phyloP scores from a whole-genome alignment of 1,284 basidiomycete species.

The Mycena sp. region DNA sequence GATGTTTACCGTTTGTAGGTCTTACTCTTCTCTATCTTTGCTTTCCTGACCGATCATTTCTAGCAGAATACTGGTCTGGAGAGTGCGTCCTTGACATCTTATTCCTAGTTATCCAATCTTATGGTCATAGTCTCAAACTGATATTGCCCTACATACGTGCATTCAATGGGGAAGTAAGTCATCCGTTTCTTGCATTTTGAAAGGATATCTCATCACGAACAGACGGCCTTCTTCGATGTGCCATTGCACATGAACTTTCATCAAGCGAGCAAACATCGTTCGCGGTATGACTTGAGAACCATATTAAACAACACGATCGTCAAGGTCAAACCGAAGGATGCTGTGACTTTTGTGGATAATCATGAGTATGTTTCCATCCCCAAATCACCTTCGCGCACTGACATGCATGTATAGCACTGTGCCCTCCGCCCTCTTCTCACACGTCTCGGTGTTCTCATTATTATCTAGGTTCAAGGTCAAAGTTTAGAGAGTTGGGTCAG shows the following conservation, averaged over 20 bases:
- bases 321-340: slow-evolving; percentile 67
- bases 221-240: slow-evolving; percentile 85
- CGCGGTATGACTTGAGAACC: slow-evolving; percentile 71
- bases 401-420: slow-evolving; percentile 1
- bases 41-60: slow-evolving; percentile 11
- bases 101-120: neutral
- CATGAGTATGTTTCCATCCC: slow-evolving; percentile 67
- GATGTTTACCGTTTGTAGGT: slow-evolving; percentile 70
- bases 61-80: slow-evolving; percentile 77
- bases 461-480: slow-evolving; percentile 68
- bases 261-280: slow-evolving; percentile 65
- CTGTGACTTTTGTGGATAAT: slow-evolving; percentile 86
- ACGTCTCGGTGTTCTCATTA: slow-evolving; percentile 38
- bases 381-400: slow-evolving; percentile 40
- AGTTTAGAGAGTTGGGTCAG: slow-evolving; percentile 82
- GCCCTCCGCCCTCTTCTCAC: neutral
- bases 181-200: slow-evolving; percentile 1
- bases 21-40: neutral
- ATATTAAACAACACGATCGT: slow-evolving; percentile 70
- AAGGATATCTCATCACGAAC: slow-evolving; percentile 12
- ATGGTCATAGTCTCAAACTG: slow-evolving; percentile 52
- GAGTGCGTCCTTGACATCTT: slow-evolving; percentile 54
- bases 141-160: slow-evolving; percentile 66
- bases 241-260: slow-evolving; percentile 80
- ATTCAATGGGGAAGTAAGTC: slow-evolving; percentile 68